Base-by-base conservation (phyloP, 1,284 basidiomycete species). In the Paramarasmius palmivorus region DNA sequence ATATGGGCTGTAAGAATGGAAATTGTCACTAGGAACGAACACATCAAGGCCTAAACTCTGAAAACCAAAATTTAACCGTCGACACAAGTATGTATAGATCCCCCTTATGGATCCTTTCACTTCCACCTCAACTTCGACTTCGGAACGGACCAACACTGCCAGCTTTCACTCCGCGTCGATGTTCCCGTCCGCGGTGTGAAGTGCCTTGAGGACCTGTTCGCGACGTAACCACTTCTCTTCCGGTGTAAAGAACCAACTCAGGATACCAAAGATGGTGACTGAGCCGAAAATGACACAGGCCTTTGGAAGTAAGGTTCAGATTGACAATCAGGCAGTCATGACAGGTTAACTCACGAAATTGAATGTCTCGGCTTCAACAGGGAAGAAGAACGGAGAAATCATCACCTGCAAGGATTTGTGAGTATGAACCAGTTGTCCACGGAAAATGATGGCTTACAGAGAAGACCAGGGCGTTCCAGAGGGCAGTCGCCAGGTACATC, bases 361-460 rank as follows among this genome's bases (percentile, higher is more conserved):
- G 74, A 93, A 91, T 0, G 77, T 84, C 54, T 82, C 68, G 0
- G 86, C 77, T 7, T 74, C 81, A 35, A 90, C 87, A 2, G 92
- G 90, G 74, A 90, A 93, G 66, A 77, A 81, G 75, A 92, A 93
- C 1, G 92, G 92, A 36, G 90, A 92, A 50, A 91, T 74, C 70
- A 87, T 82, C 52, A 86, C 83, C 87, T 89, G 61, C 37, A 49
- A 56, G 34, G 25, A 53, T 36, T 50, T 22, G 52, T 58, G 15
- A 60, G 39, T 4, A 57, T 40, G 23, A 14, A 19, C 9, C 23
- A 48, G 52, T 20, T 17, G 19, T 12, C 14, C 35, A 50, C 47
- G 6, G 38, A 15, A n/a, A 2, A 48, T 50, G 46, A 50, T 17
- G 10, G 71, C 86, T 59, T 62, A 91, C 89, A 22, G 86, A 73